Evolutionary conservation across 2,329 filamentous ascomycete genomes (phyloP), one percentile per base, ranked within the genome.

Genomic region (Aspergillus aculeatinus): DNA sequence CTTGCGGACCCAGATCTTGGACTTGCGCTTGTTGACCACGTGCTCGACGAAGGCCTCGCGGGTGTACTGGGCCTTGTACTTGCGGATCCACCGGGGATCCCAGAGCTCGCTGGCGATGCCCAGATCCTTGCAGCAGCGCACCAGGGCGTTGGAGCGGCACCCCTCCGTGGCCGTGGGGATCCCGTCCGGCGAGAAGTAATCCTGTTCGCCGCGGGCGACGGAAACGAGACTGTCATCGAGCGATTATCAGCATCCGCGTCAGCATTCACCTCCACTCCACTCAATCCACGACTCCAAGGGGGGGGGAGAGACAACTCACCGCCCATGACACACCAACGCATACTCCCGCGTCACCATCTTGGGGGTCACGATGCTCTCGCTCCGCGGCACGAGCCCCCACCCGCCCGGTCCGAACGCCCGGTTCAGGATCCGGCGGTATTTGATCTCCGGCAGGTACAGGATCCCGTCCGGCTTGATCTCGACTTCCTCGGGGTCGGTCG

Each of bases 391-490:
- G 57, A 99, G 80, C 0, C 95, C 95, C 95, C 95, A 99, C 6
- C 90, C 95, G 57, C 96, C 95, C 0, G 95, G 95, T 0, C 95
- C 94, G 78, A 99, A 99, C 0, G 92, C 92, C 70, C 83, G 81
- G 57, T 98, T 97, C 69, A 99, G 78, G 65, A 96, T 94, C 64
- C 94, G 83, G 49, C 95, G 83, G 79, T 99, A 99, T 80, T 98
- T 97, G 82, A 99, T 98, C 82, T 99, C 95, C 12, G 95, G 95
- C 60, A 99, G 82, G 75, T 98, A 99, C 61, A 98, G 82, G 67
- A 99, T 94, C 35, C 95, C 95, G 79, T 99, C 95, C 33, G 95
- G 94, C 81, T 99, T 99, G 73, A 99, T 89, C 81, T 99, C 95
- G 58, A 99, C 88, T 77, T 98, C 94, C 51, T 88, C 83, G 0